These are phyloP conservation scores for Melanomma pulvis-pyrius DNA, from an alignment of 495 filamentous ascomycete species.

Conservation along the genomic window DNA sequence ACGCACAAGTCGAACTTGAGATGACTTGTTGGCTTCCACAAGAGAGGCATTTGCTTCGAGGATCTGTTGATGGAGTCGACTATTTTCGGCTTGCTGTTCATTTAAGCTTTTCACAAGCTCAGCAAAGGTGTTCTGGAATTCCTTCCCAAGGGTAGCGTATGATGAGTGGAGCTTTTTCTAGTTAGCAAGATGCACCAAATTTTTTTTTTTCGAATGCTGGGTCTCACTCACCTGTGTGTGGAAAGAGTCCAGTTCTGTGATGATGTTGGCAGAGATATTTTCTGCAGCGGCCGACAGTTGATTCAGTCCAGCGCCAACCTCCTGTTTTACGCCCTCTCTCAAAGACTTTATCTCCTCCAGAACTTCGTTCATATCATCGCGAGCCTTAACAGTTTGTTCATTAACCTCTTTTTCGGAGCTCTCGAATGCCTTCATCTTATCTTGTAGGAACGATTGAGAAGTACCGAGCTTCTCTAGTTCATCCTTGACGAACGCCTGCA, in stretches of 20 bases:
- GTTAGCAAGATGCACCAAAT: conserved; percentile 31
- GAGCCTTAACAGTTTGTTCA: conserved; percentile 67
- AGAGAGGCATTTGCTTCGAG: conserved; percentile 65
- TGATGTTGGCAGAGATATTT: conserved; percentile 86
- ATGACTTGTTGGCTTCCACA: conserved; percentile 65
- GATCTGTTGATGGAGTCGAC: conserved; percentile 69
- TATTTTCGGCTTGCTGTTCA: conserved; percentile 77
- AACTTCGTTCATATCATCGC: conserved; percentile 85
- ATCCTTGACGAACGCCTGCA: conserved; percentile 70
- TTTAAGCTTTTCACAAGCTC: conserved; percentile 71
- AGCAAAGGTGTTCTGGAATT: conserved; percentile 85
- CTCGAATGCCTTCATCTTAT: conserved; percentile 66
- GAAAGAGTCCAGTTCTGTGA: conserved; percentile 79
- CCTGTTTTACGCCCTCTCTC: conserved; percentile 80
- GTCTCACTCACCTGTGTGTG: conserved; percentile 66
- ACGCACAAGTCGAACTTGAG: conserved; percentile 68
- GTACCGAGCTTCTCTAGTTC: conserved; percentile 70
- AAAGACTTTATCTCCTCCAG: conserved; percentile 89
- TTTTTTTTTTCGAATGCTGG: not conserved
- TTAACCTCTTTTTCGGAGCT: conserved; percentile 67
- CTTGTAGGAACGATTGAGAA: conserved; percentile 68
- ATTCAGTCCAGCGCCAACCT: conserved; percentile 82
- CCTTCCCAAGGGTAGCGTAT: conserved; percentile 83
- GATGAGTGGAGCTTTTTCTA: conserved; percentile 70
- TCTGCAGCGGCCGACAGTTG: conserved; percentile 83